Conservation (phyloP, 495 filamentous ascomycete species). For the Articulospora tetracladia region DNA sequence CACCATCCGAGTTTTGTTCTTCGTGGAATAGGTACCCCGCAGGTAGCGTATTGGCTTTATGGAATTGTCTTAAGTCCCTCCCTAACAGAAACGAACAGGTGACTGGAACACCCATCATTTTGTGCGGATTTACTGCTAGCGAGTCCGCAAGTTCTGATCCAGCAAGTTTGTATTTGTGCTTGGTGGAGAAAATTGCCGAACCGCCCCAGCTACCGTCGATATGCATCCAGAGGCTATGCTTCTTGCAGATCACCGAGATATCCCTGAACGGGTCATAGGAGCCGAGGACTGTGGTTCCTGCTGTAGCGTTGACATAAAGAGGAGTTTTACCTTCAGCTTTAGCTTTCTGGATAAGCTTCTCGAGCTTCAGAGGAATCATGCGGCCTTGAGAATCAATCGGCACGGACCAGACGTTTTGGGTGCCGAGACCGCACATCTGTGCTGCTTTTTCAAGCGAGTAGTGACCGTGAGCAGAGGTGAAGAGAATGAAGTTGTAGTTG, state of each 20-base stretch:
- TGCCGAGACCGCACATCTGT: conserved; percentile 79
- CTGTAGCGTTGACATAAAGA: conserved; percentile 93
- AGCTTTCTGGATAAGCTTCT: conserved; percentile 53
- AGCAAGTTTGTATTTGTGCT: conserved; percentile 57
- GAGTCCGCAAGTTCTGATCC: conserved; percentile 74
- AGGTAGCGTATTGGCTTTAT: conserved; percentile 76
- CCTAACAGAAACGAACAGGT: conserved; percentile 90
- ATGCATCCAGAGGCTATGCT: conserved; percentile 80
- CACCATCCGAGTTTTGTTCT: conserved; percentile 32
- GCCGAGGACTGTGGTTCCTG: conserved; percentile 89
- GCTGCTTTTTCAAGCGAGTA: conserved; percentile 95
- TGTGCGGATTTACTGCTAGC: conserved; percentile 87
- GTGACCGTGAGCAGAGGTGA: conserved; percentile 85
- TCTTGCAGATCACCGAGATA: conserved; percentile 67
- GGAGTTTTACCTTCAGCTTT: conserved; percentile 66
- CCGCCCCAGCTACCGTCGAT: conserved; percentile 91
- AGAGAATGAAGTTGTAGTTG: conserved; percentile 66
- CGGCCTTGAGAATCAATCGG: conserved; percentile 66
- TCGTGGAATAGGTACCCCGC: conserved; percentile 85
- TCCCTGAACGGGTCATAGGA: conserved; percentile 79
- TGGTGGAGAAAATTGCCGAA: conserved; percentile 69
- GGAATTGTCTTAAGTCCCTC: conserved; percentile 68
- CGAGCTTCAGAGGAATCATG: conserved; percentile 66
- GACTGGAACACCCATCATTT: conserved; percentile 89
- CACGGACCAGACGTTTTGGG: conserved; percentile 65